Evolutionary conservation across 2,329 filamentous ascomycete genomes (phyloP), one percentile per base, ranked within the genome.

Genomic region (Epichloe coenophiala): DNA sequence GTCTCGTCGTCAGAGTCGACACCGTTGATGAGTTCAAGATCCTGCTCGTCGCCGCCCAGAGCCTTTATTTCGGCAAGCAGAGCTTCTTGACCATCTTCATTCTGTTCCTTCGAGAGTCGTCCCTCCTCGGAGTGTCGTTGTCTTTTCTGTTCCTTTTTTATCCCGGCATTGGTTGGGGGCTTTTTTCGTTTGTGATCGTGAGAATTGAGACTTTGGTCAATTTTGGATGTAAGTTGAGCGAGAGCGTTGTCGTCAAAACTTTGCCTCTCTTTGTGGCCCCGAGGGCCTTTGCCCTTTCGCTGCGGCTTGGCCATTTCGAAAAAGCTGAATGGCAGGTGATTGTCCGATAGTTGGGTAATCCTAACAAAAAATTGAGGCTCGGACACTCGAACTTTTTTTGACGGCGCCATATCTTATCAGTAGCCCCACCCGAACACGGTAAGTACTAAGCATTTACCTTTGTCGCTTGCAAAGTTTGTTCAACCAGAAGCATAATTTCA

Each of bases 1-100:
- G 61, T 65, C 47, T 68, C 66, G 51, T 70, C 67, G 17, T 70
- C 68, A 4, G 70, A 72, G 36, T 69, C 66, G 12, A 70, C 66
- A 52, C 75, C 77, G 41, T 72, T 75, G 49, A 85, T 74, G 36
- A 85, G 71, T 37, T 78, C 75, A 42, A 83, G 62, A 55, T 85
- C 82, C 41, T 78, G 72, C 62, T 84, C 78, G 49, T 83, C 79
- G 13, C 82, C 82, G 3, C 81, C 82, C 2, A 86, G 68, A 13
- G 78, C 78, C 55, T 74, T 71, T 54, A 85, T 85, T 59, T 85
- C 82, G 51, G 78, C 74, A 7, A 85, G 66, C 4, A 85, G 67
- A 12, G 65, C 61, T 35, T 68, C 66, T n/a, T 63, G 57, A 21
- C 63, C 63, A 23, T 63, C 59, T 11, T 61, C 57, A 15, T 44